phyloP scores from a whole-genome alignment of 768 basidiomycete species.

The Suillus brevipes region DNA sequence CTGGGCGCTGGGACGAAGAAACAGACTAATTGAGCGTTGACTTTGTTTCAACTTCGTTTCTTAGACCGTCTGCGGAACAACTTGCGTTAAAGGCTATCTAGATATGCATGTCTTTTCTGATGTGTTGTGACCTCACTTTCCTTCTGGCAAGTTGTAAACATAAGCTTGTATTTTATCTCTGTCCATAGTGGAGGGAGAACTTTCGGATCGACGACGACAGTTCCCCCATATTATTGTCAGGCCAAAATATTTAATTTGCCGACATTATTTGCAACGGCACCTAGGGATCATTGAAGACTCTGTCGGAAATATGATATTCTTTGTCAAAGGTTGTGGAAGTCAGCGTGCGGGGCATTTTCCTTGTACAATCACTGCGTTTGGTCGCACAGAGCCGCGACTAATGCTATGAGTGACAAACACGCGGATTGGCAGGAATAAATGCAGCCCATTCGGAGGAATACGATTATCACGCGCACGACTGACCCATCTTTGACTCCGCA shows the following conservation, averaged over 20 bases:
- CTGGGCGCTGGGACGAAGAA: slow-evolving; percentile 37
- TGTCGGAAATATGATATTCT: background rate
- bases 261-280: background rate
- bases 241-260: background rate
- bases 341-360: no score
- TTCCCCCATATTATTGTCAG: background rate
- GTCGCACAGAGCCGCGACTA: no score
- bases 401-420: no score
- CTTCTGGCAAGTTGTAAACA: slow-evolving; percentile 3
- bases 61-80: background rate
- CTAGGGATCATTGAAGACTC: no score
- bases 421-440: no score
- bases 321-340: background rate
- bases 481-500: no score
- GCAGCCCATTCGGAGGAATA: no score
- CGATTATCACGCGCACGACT: no score
- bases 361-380: no score
- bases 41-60: background rate
- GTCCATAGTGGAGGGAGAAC: background rate
- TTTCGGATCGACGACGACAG: background rate
- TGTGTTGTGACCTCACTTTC: background rate
- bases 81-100: background rate
- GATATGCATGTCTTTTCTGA: background rate
- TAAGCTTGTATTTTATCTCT: background rate
- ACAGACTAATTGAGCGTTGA: slow-evolving; percentile 26